Percentiles rank a stretch among this genome's conserved stretches.
Conservation (phyloP, 75 land plant genomes). For the Pinus albicaulis region DNA sequence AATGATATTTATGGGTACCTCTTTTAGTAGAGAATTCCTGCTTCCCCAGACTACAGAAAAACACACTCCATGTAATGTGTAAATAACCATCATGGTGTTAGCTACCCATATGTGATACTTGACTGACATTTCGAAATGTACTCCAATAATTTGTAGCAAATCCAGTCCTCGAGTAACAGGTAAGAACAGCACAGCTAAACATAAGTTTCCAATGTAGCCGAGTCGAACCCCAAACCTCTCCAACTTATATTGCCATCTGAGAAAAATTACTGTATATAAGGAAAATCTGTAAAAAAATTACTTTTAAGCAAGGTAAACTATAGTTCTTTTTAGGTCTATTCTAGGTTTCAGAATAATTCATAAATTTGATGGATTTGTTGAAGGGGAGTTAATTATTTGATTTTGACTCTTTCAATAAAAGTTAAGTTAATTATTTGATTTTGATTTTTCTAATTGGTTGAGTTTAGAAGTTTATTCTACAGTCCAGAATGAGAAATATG, state of each 20-base stretch:
- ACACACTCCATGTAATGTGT: constrained; percentile 54
- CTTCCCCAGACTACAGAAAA: constrained; percentile 53
- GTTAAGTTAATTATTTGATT: too few species aligned
- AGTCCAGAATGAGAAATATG: too few species aligned
- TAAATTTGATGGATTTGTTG: too few species aligned
- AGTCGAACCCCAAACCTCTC: constrained; percentile 46
- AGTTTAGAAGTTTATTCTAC: too few species aligned
- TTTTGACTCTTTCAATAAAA: too few species aligned
- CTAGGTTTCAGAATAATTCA: too few species aligned
- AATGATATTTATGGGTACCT: constrained; percentile 27
- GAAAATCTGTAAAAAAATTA: neutral
- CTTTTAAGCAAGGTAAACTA: too few species aligned
- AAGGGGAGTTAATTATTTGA: too few species aligned
- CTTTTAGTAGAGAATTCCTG: constrained; percentile 24
- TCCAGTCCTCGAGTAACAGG: constrained; percentile 70
- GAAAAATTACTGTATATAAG: constrained; percentile 6
- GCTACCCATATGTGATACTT: constrained; percentile 87
- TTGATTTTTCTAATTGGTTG: too few species aligned
- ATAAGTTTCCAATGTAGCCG: constrained; percentile 63
- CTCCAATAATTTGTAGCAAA: constrained; percentile 51
- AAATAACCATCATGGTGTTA: constrained; percentile 44
- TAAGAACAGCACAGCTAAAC: constrained; percentile 62
- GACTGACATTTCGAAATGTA: constrained; percentile 79
- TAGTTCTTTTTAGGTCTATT: too few species aligned
- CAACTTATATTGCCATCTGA: constrained; percentile 64